phyloP scores from a whole-genome alignment of 805 yeast species.

The Candida pseudoglaebosa region DNA sequence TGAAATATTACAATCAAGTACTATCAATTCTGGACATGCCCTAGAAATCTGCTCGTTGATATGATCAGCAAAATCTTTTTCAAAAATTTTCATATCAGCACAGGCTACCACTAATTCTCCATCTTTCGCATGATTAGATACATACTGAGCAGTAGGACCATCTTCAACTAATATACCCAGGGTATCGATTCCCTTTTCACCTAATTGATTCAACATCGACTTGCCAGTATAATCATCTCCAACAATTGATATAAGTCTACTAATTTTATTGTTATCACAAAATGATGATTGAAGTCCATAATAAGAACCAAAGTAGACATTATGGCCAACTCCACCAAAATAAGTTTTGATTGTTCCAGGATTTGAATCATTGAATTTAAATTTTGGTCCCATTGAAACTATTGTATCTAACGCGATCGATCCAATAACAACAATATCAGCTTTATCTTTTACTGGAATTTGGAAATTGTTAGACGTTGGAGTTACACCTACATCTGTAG shows the following conservation, averaged over 20 bases:
- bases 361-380: conserved; percentile 57
- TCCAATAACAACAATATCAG: conserved; percentile 54
- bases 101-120: conserved; percentile 74
- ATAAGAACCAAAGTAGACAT: conserved; percentile 63
- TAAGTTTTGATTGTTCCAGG: conserved; percentile 58
- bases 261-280: conserved; percentile 10
- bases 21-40: conserved; percentile 45
- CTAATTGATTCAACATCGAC: conserved; percentile 28
- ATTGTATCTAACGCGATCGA: conserved; percentile 74
- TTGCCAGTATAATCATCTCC: conserved; percentile 58
- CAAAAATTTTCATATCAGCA: conserved; percentile 79
- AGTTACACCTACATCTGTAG: conserved; percentile 1
- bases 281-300: conserved; percentile 17
- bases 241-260: conserved; percentile 53
- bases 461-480: neutral
- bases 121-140: conserved; percentile 55
- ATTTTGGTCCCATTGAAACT: conserved; percentile 36
- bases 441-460: conserved; percentile 4
- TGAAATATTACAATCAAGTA: conserved; percentile 69
- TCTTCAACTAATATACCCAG: conserved; percentile 36
- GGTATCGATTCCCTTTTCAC: conserved; percentile 21
- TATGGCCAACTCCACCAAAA: conserved; percentile 84
- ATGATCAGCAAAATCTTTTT: conserved; percentile 39
- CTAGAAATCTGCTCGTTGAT: conserved; percentile 37
- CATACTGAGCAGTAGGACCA: conserved; percentile 62